Percentiles rank a stretch among this genome's conserved stretches.
These are phyloP conservation scores for Trichoderma sp. DNA, from an alignment of 2,329 filamentous ascomycete species.

Conservation along the genomic window DNA sequence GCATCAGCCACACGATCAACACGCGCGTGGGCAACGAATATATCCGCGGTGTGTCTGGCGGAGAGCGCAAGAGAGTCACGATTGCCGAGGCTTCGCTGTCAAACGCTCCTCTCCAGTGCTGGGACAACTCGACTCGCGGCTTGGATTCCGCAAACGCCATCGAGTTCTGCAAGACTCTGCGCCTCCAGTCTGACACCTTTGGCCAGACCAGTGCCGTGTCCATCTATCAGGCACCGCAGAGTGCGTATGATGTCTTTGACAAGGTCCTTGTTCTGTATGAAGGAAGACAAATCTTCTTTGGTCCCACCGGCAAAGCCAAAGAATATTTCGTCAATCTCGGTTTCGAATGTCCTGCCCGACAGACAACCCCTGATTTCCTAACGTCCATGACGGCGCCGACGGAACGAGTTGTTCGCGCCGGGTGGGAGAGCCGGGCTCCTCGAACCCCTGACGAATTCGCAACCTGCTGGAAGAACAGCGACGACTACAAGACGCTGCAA, in stretches of 20 bases:
- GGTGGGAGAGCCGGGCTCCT: slow-evolving; percentile 31
- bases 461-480: slow-evolving; percentile 37
- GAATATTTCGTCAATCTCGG: slow-evolving; percentile 61
- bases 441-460: slow-evolving; percentile 44
- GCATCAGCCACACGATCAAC: slow-evolving; percentile 56
- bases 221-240: slow-evolving; percentile 53
- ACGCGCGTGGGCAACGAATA: slow-evolving; percentile 58
- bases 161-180: slow-evolving; percentile 56
- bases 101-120: slow-evolving; percentile 36
- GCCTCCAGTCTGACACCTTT: slow-evolving; percentile 51
- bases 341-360: slow-evolving; percentile 59
- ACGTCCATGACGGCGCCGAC: slow-evolving; percentile 51
- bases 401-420: slow-evolving; percentile 34
- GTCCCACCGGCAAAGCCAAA: slow-evolving; percentile 58
- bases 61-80: slow-evolving; percentile 48
- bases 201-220: slow-evolving; percentile 53
- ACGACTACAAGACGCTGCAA: slow-evolving; percentile 32
- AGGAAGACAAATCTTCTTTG: slow-evolving; percentile 69
- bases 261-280: slow-evolving; percentile 65
- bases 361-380: slow-evolving; percentile 65
- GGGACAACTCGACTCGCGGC: slow-evolving; percentile 55
- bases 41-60: slow-evolving; percentile 55
- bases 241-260: slow-evolving; percentile 55
- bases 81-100: slow-evolving; percentile 37
- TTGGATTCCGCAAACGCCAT: slow-evolving; percentile 57